A percentile compares a stretch with the other conserved stretches of the same genome.
phyloP scores from a whole-genome alignment of 805 yeast species.

The Pichia paraexigua region DNA sequence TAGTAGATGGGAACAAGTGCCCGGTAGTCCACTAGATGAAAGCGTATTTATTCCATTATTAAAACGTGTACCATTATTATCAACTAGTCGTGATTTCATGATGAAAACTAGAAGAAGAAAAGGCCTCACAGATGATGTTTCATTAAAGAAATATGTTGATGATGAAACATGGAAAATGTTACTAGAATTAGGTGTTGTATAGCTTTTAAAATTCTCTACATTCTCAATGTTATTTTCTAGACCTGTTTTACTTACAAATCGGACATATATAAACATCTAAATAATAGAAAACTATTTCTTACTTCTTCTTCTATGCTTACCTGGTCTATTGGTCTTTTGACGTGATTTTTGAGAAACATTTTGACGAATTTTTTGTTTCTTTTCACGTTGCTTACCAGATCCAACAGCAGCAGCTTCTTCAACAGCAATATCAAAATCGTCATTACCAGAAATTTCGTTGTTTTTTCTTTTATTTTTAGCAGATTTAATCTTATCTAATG shows the following conservation, averaged over 20 bases:
- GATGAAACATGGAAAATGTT: slow-evolving; percentile 47
- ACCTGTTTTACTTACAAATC: background rate
- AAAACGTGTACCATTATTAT: slow-evolving; percentile 61
- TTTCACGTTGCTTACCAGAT: slow-evolving; percentile 33
- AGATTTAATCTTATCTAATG: slow-evolving; percentile 84
- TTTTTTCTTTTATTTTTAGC: slow-evolving; percentile 81
- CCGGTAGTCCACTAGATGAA: slow-evolving; percentile 85
- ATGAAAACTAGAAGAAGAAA: slow-evolving; percentile 84
- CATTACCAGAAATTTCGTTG: slow-evolving; percentile 58
- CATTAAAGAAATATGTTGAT: slow-evolving; percentile 60
- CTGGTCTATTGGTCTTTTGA: slow-evolving; percentile 38
- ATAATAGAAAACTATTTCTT: slow-evolving; percentile 10
- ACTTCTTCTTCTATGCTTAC: slow-evolving; percentile 45
- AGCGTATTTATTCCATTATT: slow-evolving; percentile 56
- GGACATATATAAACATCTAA: background rate
- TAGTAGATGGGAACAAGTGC: slow-evolving; percentile 67
- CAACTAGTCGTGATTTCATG: slow-evolving; percentile 81
- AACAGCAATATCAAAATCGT: slow-evolving; percentile 82
- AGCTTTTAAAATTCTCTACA: background rate
- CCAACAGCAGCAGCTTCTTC: slow-evolving; percentile 72
- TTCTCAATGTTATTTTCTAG: background rate
- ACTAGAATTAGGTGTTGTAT: slow-evolving; percentile 22
- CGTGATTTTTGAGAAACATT: slow-evolving; percentile 36
- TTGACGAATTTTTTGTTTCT: slow-evolving; percentile 47
- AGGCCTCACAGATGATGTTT: slow-evolving; percentile 71